phyloP scores from a whole-genome alignment of 2,329 filamentous ascomycete species.

The Epichloe typhina region DNA sequence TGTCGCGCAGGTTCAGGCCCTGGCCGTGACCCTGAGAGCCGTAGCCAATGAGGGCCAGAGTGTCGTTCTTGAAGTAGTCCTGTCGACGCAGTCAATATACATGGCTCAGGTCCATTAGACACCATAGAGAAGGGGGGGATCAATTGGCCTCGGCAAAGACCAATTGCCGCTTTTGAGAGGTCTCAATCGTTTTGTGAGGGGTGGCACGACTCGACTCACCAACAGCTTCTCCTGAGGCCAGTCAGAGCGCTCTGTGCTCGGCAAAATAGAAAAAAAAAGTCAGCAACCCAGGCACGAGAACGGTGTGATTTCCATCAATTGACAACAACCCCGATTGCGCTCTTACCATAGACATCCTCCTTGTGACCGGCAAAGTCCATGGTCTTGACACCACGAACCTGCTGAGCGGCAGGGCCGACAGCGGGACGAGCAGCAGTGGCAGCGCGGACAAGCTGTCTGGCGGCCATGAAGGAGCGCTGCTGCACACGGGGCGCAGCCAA shows the following conservation, averaged over 20 bases:
- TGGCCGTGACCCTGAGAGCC: constrained; percentile 96
- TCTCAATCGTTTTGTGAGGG: not conserved
- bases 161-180: not conserved
- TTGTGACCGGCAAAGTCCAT: constrained; percentile 95
- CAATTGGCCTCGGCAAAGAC: not conserved
- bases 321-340: not conserved
- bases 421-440: constrained; percentile 34
- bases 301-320: not conserved
- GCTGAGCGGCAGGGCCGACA: constrained; percentile 45
- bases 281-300: constrained; percentile 7
- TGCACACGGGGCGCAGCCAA: constrained; percentile 45
- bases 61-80: constrained; percentile 99
- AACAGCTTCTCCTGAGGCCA: constrained; percentile 98
- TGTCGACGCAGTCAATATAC: constrained; percentile 22
- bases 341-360: constrained; percentile 83
- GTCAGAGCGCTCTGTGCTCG: constrained; percentile 74
- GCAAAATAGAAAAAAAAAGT: not conserved
- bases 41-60: constrained; percentile 96
- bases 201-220: constrained; percentile 40
- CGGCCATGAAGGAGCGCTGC: constrained; percentile 51
- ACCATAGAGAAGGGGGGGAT: no score
- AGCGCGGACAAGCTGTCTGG: constrained; percentile 41
- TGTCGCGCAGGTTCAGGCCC: constrained; percentile 98
- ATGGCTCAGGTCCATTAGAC: no score
- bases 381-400: constrained; percentile 87